Evolutionary conservation across 495 filamentous ascomycete genomes (phyloP).

Genomic region (Penicillium herquei): DNA sequence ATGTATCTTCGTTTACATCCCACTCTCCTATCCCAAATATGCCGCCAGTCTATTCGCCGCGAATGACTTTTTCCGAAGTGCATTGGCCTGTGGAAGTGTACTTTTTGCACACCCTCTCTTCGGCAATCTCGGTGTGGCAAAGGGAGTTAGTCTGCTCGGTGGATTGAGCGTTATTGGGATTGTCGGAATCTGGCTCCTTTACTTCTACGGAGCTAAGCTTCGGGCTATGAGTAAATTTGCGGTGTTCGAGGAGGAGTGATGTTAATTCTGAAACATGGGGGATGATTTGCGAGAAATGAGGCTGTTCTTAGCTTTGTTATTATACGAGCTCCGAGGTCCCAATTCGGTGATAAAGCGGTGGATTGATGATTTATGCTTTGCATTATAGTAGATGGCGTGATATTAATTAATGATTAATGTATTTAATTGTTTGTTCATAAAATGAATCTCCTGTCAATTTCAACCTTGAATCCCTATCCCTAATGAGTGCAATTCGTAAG

Average conservation of each 20-base stretch:
- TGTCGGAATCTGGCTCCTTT: conserved; percentile 48
- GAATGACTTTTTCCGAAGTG: conserved; percentile 57
- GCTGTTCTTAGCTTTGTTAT: no score
- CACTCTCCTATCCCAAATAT: conserved; percentile 60
- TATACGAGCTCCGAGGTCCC: not conserved
- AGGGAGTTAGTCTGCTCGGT: conserved; percentile 54
- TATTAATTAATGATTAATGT: not conserved
- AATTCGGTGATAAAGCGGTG: not conserved
- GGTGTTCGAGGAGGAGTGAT: not conserved
- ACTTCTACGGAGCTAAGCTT: conserved; percentile 25
- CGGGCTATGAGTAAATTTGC: conserved; percentile 33
- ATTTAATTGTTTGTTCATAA: not conserved
- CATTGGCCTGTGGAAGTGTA: conserved; percentile 56
- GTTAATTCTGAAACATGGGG: not conserved
- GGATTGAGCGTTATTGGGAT: conserved; percentile 56
- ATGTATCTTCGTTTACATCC: conserved; percentile 65
- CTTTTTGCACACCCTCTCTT: conserved; percentile 59
- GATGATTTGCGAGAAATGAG: not conserved
- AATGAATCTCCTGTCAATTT: no score
- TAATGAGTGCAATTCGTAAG: no score
- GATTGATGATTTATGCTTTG: not conserved
- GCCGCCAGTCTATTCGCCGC: conserved; percentile 60
- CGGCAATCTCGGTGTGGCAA: conserved; percentile 54
- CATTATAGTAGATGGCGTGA: not conserved
- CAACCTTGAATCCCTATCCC: no score